These are phyloP conservation scores for Prunus padus DNA, from an alignment of 306 rosid genomes.

Conservation along the genomic window DNA sequence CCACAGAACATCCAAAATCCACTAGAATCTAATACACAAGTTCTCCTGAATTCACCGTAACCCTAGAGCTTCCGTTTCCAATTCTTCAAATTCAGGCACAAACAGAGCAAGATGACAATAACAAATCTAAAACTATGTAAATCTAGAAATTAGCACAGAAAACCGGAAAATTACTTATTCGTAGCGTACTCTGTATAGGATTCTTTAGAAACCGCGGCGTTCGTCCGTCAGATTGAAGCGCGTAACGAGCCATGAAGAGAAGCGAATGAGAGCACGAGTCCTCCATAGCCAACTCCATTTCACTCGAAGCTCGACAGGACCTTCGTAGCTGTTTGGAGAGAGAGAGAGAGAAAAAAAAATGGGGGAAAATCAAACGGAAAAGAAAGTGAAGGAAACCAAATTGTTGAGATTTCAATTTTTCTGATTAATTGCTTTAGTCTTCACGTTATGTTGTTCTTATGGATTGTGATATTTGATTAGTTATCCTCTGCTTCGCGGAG, in stretches of 20 bases:
- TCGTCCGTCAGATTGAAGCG: conserved; percentile 46
- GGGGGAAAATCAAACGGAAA: conserved; percentile 11
- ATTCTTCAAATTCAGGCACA: conserved; percentile 26
- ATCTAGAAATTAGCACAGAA: conserved; percentile 38
- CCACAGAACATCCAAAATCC: conserved; percentile 2
- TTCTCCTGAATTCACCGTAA: conserved; percentile 21
- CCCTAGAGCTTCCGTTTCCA: conserved; percentile 19
- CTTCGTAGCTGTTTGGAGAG: conserved; percentile 14
- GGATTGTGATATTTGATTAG: background rate
- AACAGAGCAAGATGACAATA: conserved; percentile 19
- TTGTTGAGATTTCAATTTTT: background rate
- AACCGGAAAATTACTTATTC: conserved; percentile 39
- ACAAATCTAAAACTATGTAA: conserved; percentile 7
- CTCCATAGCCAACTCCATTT: conserved; percentile 78
- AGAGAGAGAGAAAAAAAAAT: conserved; percentile 1
- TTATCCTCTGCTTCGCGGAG: too few relatives aligned
- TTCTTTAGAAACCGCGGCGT: conserved; percentile 53
- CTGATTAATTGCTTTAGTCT: background rate
- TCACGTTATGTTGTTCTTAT: background rate
- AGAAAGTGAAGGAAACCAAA: background rate
- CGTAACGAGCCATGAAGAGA: conserved; percentile 46
- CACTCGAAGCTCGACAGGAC: conserved; percentile 1
- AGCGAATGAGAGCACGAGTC: conserved; percentile 46
- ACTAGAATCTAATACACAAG: conserved; percentile 7
- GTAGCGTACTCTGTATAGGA: conserved; percentile 54